These are phyloP conservation scores for Pelomyxa schiedti DNA, from an alignment of 78 protist genomes.

Conservation along the genomic window DNA sequence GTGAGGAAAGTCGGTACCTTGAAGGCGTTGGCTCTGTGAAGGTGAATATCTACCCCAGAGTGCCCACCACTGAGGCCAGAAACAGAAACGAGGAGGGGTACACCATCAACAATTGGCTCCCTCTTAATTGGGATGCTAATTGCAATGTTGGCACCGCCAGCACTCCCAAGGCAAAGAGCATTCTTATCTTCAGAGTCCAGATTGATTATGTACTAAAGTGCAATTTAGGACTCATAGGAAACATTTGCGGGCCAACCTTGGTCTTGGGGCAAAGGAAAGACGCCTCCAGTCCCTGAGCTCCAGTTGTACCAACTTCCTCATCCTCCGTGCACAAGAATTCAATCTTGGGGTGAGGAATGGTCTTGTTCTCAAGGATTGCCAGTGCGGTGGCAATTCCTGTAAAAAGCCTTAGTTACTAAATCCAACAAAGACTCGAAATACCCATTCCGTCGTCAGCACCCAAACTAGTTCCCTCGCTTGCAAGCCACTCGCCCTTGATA, in stretches of 20 bases:
- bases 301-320: constrained; percentile 45
- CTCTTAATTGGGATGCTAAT: not conserved
- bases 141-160: constrained; percentile 9
- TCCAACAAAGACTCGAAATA: constrained; percentile 32
- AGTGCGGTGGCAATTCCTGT: constrained; percentile 25
- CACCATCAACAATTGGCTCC: not conserved
- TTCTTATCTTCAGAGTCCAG: constrained; percentile 25
- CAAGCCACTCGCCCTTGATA: constrained; percentile 23
- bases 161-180: constrained; percentile 26
- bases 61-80: constrained; percentile 38
- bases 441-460: constrained; percentile 68
- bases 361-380: constrained; percentile 18
- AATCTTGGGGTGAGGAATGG: not conserved
- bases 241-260: no score
- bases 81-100: not conserved
- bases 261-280: no score
- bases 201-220: constrained; percentile 26
- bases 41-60: constrained; percentile 27
- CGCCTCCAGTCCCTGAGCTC: constrained; percentile 13
- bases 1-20: no score
- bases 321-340: constrained; percentile 48
- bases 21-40: constrained; percentile 20
- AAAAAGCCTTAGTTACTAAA: not conserved
- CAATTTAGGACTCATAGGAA: no score
- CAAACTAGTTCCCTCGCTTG: constrained; percentile 43